A percentile compares a stretch with the other conserved stretches of the same genome.
These are phyloP conservation scores for Globisporangium heterothallicum DNA, from an alignment of 352 stramenopile species.

Conservation along the genomic window DNA sequence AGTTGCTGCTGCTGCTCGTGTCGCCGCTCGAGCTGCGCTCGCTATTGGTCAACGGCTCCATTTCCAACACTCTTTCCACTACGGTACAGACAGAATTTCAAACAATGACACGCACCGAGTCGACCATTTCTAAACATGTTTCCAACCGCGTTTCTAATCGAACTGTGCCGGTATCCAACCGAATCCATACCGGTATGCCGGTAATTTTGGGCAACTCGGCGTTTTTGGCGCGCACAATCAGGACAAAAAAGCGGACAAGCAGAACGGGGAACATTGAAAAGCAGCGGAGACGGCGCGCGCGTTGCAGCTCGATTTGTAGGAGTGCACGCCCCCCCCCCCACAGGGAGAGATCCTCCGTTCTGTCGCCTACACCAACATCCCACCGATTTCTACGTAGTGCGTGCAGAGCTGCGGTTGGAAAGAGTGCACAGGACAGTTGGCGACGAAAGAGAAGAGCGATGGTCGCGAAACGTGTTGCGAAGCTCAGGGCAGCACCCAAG, in stretches of 20 bases:
- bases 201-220: no score
- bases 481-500: constrained; percentile 15
- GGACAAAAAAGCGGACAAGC: no score
- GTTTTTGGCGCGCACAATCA: no score
- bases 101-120: not conserved
- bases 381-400: not conserved
- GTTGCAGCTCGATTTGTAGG: no score
- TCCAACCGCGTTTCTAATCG: no score
- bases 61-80: not conserved
- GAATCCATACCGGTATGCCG: constrained; percentile 1
- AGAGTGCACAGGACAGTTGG: not conserved
- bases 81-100: not conserved
- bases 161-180: not conserved
- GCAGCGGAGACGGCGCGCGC: no score
- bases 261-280: no score
- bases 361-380: no score
- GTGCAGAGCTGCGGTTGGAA: not conserved
- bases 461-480: constrained; percentile 25
- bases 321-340: no score
- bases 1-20: not conserved
- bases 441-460: constrained; percentile 12
- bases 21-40: not conserved
- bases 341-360: no score
- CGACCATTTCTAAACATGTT: no score
- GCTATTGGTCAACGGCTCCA: not conserved